Evolutionary conservation across 805 yeast genomes (phyloP), one percentile per base, ranked within the genome.

Genomic region (Starmerella kuoi): DNA sequence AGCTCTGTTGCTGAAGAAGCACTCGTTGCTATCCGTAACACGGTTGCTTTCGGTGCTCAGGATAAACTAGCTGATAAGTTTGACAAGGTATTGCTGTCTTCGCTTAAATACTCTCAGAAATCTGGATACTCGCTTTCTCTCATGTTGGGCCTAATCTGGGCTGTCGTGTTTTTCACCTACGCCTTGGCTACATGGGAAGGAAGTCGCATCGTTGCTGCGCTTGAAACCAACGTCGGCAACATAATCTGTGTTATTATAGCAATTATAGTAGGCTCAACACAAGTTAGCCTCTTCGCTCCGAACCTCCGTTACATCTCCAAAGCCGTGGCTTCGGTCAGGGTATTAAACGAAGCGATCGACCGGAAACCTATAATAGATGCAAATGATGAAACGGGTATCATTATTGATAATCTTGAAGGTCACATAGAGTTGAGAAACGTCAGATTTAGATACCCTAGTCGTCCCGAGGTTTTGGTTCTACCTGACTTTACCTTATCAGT

Each of bases 401-500:
- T 21, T 5, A 33, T 41, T 5, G 51, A 42, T 15, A 41, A 48
- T 1, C 42, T 65, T 20, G 41, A 57, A 40, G 88, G 91, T 43
- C 87, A 82, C 53, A 84, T 88, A 47, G 69, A 58, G 46, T 79
- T 88, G 55, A 83, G 82, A 55, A 79, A 87, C 54, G 94, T 88
- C 31, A 72, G 83, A 1, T 88, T 88, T 65, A 87, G 94, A 4
- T 88, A 88, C 60, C 91, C 83, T 51, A 64, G 68, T 23, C 61
- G 69, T 3, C 87, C 94, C 3, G 86, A 82, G 44, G 73, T 95
- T 49, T 80, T 84, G 37, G 91, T 88, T 46, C 68, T 88, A 52
- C 70, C 73, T 20, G 77, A 87, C 59, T 85, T 86, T 31, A 65
- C 75, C 3, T 80, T 88, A 53, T 73, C 75, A 2, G 77, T 88